These are phyloP conservation scores for Auricularia cornea DNA, from an alignment of 768 basidiomycete species.

Conservation along the genomic window DNA sequence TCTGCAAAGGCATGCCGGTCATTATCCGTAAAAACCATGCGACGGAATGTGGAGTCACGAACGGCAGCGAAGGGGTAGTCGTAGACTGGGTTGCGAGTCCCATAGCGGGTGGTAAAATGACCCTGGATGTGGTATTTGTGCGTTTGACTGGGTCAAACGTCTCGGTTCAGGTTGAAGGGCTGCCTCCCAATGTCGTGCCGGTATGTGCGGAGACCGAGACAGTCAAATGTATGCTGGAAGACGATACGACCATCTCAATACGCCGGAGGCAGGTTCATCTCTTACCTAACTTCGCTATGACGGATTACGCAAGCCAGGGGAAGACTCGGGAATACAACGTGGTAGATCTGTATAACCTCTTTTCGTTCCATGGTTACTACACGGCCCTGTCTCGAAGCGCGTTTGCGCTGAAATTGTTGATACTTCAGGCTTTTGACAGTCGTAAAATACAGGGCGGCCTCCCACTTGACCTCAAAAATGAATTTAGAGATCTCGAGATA, in stretches of 20 bases:
- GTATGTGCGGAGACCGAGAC: constrained; percentile 4
- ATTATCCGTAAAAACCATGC: constrained; percentile 26
- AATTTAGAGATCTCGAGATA: constrained; percentile 28
- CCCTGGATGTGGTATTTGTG: constrained; percentile 25
- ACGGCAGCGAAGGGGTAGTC: constrained; percentile 25
- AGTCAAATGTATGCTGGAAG: constrained; percentile 10
- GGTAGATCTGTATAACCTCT: constrained; percentile 19
- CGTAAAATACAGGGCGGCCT: constrained; percentile 19
- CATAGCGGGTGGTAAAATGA: constrained; percentile 7
- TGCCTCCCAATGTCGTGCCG: constrained; percentile 26
- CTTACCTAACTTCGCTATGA: constrained; percentile 26
- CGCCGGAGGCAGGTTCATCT: constrained; percentile 19
- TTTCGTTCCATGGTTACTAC: constrained; percentile 22
- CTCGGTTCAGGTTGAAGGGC: constrained; percentile 15
- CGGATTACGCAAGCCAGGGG: constrained; percentile 29
- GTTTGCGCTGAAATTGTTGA: constrained; percentile 21
- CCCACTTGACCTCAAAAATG: constrained; percentile 23
- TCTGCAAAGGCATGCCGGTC: constrained; percentile 28
- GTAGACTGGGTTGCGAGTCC: constrained; percentile 18
- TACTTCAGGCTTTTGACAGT: constrained; percentile 20
- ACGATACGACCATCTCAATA: constrained; percentile 12
- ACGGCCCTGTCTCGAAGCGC: constrained; percentile 23
- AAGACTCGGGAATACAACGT: constrained; percentile 23
- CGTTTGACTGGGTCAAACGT: constrained; percentile 19
- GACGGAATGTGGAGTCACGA: constrained; percentile 28